Conservation (phyloP, 2,329 filamentous ascomycete species). For the Arachnopeziza araneosa region DNA sequence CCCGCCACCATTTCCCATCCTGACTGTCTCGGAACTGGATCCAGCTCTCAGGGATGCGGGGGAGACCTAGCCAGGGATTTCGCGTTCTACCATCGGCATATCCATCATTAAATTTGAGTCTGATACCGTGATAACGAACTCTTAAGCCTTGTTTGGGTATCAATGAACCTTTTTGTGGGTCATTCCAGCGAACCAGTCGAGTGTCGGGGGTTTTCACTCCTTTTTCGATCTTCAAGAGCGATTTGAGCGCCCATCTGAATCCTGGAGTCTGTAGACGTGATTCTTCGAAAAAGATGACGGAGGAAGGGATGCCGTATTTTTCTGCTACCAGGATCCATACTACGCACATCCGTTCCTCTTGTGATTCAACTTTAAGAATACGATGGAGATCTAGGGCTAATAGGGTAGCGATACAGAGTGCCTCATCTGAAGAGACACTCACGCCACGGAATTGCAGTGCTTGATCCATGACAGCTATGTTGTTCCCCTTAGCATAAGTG, state of each 20-base stretch:
- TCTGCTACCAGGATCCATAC: background rate
- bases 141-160: background rate
- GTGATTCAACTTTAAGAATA: slow-evolving; percentile 3
- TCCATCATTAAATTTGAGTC: background rate
- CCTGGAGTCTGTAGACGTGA: background rate
- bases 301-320: background rate
- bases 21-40: slow-evolving; percentile 4
- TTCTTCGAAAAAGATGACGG: slow-evolving; percentile 1
- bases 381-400: slow-evolving; percentile 23
- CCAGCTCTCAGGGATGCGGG: slow-evolving; percentile 3
- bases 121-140: background rate
- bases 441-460: slow-evolving; percentile 28
- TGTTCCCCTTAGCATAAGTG: background rate
- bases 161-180: background rate
- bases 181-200: background rate
- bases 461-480: slow-evolving; percentile 18
- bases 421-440: slow-evolving; percentile 28
- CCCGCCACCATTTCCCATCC: slow-evolving; percentile 1
- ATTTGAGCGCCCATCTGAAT: background rate
- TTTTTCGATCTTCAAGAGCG: background rate
- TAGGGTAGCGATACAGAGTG: slow-evolving; percentile 29
- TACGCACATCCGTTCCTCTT: background rate
- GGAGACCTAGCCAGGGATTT: slow-evolving; percentile 8
- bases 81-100: slow-evolving; percentile 3
- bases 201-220: background rate